phyloP scores from a whole-genome alignment of 176 grass and related monocot genomes.

The Avena insularis region DNA sequence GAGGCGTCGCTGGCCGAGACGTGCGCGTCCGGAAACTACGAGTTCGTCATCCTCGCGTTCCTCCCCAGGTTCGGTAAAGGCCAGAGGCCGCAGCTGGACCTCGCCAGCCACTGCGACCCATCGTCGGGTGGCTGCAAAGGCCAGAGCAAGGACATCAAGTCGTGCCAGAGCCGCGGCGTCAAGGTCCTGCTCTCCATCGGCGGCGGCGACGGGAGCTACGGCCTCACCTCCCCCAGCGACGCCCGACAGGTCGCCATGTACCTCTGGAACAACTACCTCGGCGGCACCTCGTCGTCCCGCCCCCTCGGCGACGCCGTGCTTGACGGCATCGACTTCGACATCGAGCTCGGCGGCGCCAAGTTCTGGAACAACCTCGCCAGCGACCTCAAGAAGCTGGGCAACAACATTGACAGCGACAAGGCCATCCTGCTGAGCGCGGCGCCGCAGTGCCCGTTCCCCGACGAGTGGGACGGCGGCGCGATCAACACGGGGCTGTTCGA shows the following conservation, averaged over 20 bases:
- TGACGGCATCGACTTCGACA: constrained; percentile 83
- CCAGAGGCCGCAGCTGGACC: constrained; percentile 60
- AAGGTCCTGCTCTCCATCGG: constrained; percentile 83
- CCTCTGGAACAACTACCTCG: constrained; percentile 76
- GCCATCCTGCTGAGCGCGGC: constrained; percentile 65
- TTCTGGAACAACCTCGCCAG: constrained; percentile 61
- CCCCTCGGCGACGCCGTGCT: constrained; percentile 70
- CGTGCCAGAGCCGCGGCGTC: constrained; percentile 61
- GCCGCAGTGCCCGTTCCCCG: constrained; percentile 78
- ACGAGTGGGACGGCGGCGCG: constrained; percentile 48
- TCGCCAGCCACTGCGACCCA: constrained; percentile 67
- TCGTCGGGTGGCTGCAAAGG: constrained; percentile 48
- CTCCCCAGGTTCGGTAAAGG: constrained; percentile 69
- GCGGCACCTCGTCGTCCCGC: constrained; percentile 53
- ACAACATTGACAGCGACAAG: constrained; percentile 20
- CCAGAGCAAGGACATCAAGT: constrained; percentile 52
- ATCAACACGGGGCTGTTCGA: constrained; percentile 71
- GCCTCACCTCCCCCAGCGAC: constrained; percentile 49
- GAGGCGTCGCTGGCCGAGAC: constrained; percentile 58
- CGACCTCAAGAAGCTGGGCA: constrained; percentile 52
- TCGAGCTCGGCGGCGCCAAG: constrained; percentile 58
- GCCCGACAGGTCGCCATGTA: constrained; percentile 56
- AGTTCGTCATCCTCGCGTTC: constrained; percentile 69
- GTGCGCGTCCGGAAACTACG: constrained; percentile 56
- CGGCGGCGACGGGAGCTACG: constrained; percentile 58